phyloP scores from a whole-genome alignment of 495 filamentous ascomycete species.

The Parathielavia hyrcaniae region DNA sequence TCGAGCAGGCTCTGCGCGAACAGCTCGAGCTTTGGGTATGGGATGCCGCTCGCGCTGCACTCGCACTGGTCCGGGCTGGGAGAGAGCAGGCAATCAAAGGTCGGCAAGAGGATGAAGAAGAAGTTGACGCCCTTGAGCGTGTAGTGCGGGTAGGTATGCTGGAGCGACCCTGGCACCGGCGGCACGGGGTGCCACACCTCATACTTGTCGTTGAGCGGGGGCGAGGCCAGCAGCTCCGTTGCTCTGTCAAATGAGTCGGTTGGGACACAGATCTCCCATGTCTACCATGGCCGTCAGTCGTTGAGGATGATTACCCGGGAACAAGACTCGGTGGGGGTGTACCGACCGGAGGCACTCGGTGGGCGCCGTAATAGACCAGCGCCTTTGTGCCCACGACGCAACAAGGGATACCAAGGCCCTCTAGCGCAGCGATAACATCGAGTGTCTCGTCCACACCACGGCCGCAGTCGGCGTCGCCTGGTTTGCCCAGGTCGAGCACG shows the following conservation, averaged over 20 bases:
- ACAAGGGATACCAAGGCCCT: not conserved
- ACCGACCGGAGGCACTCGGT: not conserved
- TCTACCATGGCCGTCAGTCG: not conserved
- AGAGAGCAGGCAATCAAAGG: not conserved
- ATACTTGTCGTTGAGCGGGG: not conserved
- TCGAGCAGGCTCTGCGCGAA: constrained; percentile 6
- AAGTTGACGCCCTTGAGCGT: not conserved
- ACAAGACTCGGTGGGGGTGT: not conserved
- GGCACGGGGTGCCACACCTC: not conserved
- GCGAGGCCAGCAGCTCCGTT: not conserved
- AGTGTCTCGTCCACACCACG: no score
- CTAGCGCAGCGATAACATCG: no score
- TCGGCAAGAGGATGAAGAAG: not conserved
- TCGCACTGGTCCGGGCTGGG: not conserved
- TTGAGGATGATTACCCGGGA: not conserved
- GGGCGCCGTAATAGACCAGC: not conserved
- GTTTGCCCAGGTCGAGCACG: no score
- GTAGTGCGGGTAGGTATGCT: constrained; percentile 2
- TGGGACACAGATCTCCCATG: not conserved
- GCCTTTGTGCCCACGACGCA: constrained; percentile 1
- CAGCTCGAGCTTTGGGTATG: constrained; percentile 2
- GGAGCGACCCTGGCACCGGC: not conserved
- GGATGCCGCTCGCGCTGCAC: not conserved
- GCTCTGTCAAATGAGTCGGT: not conserved
- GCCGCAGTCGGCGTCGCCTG: no score